These are phyloP conservation scores for Beta lomatogona DNA, from an alignment of 179 eudicot genomes.

Conservation along the genomic window DNA sequence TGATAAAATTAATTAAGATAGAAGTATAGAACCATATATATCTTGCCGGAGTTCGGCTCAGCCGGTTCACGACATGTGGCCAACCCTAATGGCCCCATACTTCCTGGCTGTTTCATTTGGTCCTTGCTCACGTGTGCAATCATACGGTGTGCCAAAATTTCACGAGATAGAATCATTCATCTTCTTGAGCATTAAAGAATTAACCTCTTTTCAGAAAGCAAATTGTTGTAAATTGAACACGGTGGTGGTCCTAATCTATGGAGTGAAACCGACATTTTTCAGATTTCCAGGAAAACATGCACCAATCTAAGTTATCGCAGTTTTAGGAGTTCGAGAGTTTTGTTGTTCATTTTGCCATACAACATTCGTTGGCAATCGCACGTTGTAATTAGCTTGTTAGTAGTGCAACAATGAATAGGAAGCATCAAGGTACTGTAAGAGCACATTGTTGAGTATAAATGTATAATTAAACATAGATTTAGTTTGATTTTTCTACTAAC, in stretches of 20 bases:
- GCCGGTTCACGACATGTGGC: too few relatives aligned
- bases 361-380: constrained; percentile 28
- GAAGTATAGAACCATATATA: too few relatives aligned
- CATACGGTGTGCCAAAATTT: neutral
- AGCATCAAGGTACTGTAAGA: neutral
- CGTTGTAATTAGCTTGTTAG: constrained; percentile 22
- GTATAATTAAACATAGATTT: neutral
- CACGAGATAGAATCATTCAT: neutral
- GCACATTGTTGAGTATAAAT: neutral
- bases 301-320: constrained; percentile 23
- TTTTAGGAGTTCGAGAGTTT: constrained; percentile 30
- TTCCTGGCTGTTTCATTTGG: neutral
- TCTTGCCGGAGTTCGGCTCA: too few relatives aligned
- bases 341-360: constrained; percentile 23
- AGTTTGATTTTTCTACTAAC: constrained; percentile 8
- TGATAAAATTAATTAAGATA: too few relatives aligned
- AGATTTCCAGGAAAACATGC: neutral
- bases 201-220: neutral
- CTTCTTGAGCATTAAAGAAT: neutral
- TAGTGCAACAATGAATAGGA: neutral
- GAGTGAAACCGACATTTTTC: constrained; percentile 29
- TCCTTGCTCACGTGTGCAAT: constrained; percentile 20
- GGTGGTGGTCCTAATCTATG: constrained; percentile 15
- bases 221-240: neutral
- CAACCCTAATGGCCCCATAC: too few relatives aligned